phyloP scores from a whole-genome alignment of 1,139 yeast species.

The Kurtzmaniella natalensis region DNA sequence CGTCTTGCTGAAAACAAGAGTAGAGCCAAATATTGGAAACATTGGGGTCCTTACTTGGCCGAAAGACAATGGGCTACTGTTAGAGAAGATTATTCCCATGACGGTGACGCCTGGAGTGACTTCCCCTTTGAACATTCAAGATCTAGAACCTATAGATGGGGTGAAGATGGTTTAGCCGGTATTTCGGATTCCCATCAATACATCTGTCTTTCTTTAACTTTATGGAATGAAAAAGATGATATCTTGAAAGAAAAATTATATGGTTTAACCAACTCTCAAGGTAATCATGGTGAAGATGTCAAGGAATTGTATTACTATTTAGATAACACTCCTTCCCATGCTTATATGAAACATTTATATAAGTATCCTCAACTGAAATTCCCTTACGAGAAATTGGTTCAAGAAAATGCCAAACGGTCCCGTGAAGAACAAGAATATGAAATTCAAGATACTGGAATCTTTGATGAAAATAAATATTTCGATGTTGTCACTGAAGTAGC shows the following conservation, averaged over 20 bases:
- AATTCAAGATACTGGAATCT: slow-evolving; percentile 69
- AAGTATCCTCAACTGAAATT: slow-evolving; percentile 85
- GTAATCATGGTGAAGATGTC: slow-evolving; percentile 96
- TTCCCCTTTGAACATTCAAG: slow-evolving; percentile 87
- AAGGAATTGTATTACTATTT: slow-evolving; percentile 78
- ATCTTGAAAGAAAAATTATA: slow-evolving; percentile 83
- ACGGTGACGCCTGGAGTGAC: slow-evolving; percentile 92
- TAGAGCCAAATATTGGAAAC: slow-evolving; percentile 65
- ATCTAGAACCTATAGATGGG: slow-evolving; percentile 89
- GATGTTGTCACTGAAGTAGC: slow-evolving; percentile 93
- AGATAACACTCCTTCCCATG: slow-evolving; percentile 91
- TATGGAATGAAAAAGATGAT: slow-evolving; percentile 91
- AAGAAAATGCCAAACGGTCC: slow-evolving; percentile 61
- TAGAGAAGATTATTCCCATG: slow-evolving; percentile 80
- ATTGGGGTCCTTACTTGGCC: slow-evolving; percentile 91
- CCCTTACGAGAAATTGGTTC: slow-evolving; percentile 76
- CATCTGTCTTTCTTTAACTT: slow-evolving; percentile 71
- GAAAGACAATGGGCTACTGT: slow-evolving; percentile 97
- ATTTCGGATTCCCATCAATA: slow-evolving; percentile 82
- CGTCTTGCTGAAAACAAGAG: slow-evolving; percentile 59
- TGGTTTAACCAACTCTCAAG: slow-evolving; percentile 90
- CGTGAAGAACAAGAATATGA: slow-evolving; percentile 69
- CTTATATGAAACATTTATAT: slow-evolving; percentile 88
- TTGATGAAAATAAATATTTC: slow-evolving; percentile 78
- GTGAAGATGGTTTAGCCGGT: slow-evolving; percentile 95